Conservation (phyloP, 768 basidiomycete species). For the Rhodotorula kratochvilovae region DNA sequence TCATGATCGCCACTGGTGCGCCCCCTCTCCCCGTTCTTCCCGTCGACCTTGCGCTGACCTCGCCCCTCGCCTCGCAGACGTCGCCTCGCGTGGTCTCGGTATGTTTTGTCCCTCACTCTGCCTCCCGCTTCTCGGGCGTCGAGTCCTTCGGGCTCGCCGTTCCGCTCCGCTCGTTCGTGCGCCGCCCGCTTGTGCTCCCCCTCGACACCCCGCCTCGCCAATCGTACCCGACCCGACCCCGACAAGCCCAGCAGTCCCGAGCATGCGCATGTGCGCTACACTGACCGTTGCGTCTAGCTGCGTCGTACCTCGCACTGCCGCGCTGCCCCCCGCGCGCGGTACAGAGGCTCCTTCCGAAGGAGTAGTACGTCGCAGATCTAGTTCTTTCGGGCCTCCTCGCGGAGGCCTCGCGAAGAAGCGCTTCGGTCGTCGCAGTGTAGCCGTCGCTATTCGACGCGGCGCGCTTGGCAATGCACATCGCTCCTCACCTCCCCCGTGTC, state of each 20-base stretch:
- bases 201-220: no score
- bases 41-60: slow-evolving; percentile 47
- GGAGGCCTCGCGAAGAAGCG: no score
- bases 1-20: slow-evolving; percentile 98
- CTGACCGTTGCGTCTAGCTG: slow-evolving; percentile 3
- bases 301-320: neutral
- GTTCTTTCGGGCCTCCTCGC: no score
- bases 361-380: no score
- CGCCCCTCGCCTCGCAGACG: slow-evolving; percentile 21
- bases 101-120: slow-evolving; percentile 16
- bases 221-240: neutral
- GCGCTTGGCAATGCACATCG: no score
- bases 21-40: slow-evolving; percentile 50
- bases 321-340: neutral
- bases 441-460: no score
- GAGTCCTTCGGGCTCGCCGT: neutral
- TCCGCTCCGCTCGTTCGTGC: neutral
- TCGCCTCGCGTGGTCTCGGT: slow-evolving; percentile 6
- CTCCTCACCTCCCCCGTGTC: no score
- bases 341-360: neutral
- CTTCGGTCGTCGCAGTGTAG: no score
- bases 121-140: neutral
- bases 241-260: neutral
- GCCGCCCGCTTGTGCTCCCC: neutral
- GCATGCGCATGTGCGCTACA: neutral